Conservation (phyloP, 2,329 filamentous ascomycete genomes). For the Pochonia chlamydosporia region DNA sequence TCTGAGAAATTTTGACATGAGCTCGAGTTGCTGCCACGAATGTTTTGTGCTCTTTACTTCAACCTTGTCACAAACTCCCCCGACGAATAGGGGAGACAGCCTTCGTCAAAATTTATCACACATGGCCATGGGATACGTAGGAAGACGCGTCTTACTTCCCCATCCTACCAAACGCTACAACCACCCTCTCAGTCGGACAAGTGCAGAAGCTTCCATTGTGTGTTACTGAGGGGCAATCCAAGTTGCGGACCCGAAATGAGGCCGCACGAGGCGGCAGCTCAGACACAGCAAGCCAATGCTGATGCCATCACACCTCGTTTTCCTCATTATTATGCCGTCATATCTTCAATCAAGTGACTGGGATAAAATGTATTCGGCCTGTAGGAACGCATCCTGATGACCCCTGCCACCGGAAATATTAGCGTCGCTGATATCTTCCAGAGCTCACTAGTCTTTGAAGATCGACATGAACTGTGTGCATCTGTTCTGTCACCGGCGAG, state of each 20-base stretch:
- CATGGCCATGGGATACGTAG: no score
- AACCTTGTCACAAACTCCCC: no score
- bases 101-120: no score
- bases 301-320: not conserved
- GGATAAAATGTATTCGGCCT: not conserved
- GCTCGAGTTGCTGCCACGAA: not conserved
- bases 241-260: not conserved
- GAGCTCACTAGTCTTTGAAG: not conserved
- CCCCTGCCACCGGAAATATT: not conserved
- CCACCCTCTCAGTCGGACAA: no score
- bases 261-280: not conserved
- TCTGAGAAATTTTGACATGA: not conserved
- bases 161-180: no score
- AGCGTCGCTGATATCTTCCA: not conserved
- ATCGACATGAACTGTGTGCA: not conserved
- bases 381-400: not conserved
- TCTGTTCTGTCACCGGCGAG: not conserved
- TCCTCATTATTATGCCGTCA: not conserved
- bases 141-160: no score
- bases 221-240: not conserved
- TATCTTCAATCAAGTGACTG: not conserved
- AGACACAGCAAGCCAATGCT: not conserved
- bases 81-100: no score
- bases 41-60: no score
- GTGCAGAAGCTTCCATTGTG: no score